A percentile compares a stretch with the other conserved stretches of the same genome.
These are phyloP conservation scores for Elsinoe arachidis DNA, from an alignment of 2,329 filamentous ascomycete genomes.

Conservation along the genomic window DNA sequence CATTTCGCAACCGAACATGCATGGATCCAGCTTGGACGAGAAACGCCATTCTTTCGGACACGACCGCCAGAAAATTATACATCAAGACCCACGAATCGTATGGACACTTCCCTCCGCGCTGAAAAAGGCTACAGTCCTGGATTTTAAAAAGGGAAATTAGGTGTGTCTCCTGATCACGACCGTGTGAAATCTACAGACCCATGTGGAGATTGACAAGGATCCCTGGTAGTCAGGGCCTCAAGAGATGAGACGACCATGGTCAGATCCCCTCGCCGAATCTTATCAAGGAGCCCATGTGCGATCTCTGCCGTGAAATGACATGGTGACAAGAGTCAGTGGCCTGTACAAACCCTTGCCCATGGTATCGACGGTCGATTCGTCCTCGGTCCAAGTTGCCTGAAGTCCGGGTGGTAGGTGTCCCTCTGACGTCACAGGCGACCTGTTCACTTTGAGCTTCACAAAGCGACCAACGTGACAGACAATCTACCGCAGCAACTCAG, in stretches of 20 bases:
- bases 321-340: neutral
- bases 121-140: neutral
- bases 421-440: conserved; percentile 2
- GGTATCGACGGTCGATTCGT: neutral
- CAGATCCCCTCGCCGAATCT: conserved; percentile 2
- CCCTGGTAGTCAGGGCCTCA: conserved; percentile 1
- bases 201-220: conserved; percentile 2
- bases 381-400: conserved; percentile 2
- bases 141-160: neutral
- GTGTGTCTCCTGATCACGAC: conserved; percentile 8
- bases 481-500: neutral
- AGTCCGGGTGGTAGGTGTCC: neutral
- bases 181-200: neutral
- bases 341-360: conserved; percentile 1
- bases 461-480: neutral
- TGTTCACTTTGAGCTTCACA: conserved; percentile 5
- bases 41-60: neutral
- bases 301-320: conserved; percentile 1
- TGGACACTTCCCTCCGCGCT: neutral
- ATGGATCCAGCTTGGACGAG: neutral
- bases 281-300: neutral
- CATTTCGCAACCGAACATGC: conserved; percentile 10
- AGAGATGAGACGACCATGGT: conserved; percentile 7
- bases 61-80: neutral
- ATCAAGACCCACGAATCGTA: neutral